Base-by-base conservation (phyloP, 2,329 filamentous ascomycete species). In the Exserohilum rostratum region DNA sequence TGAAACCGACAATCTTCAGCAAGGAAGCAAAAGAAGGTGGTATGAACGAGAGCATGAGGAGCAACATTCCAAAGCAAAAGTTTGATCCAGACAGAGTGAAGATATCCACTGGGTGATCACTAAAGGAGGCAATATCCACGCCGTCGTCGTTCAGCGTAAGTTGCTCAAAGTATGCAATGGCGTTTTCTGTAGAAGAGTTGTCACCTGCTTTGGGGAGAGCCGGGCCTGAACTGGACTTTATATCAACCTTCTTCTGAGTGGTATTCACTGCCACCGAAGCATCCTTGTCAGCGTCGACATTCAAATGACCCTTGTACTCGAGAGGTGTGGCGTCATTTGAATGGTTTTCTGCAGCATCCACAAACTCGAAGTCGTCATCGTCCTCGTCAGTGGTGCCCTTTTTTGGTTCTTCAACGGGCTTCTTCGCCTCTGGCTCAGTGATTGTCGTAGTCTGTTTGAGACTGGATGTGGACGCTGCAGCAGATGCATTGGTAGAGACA, bases 41-140 rank as follows among this genome's bases (percentile, higher is more conserved):
- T 0, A 98, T 87, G 79, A 98, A 89, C 11, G 91, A 96, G n/a
- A 98, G 87, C 49, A 98, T 82, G 1, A 98, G 82, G 12, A 96
- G 83, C 1, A 98, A 78, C 29, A 96, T 83, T 3, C 95, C 95
- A 67, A 93, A 97, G 74, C 92, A 96, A 75, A 97, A 88, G 70
- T 90, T 95, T 5, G 88, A 86, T 9, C 92, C 93, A 0, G 91
- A 93, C 72, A 96, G 91, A 33, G 97, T 87, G 71, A 97, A 99
- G 18, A 89, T 78, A 72, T 98, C 93, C 15, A 93, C 85, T 0
- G 90, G 87, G 55, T 93, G 87, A 3, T 73, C 69, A 33, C 84
- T 86, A 62, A 93, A 89, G 2, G 87, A 78, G 5, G 86, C 82
- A 1, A 85, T 83, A 55, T 89, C 86, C 6, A 83, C 78, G 9